A percentile compares a stretch with the other conserved stretches of the same genome.
phyloP scores from a whole-genome alignment of 192 early-diverging fungal species.

The Backusella morwellensis region DNA sequence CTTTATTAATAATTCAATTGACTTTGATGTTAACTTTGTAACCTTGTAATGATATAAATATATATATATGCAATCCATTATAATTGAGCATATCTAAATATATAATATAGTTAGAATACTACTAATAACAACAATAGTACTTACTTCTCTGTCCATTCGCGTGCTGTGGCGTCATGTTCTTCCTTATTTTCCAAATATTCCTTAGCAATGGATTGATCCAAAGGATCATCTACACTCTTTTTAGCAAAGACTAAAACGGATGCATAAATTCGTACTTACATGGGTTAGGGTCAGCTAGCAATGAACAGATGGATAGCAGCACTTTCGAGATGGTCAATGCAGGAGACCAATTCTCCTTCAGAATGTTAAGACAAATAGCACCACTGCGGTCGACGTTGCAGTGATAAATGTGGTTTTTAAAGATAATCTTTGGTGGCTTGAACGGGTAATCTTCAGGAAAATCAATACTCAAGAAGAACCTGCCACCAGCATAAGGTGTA shows the following conservation, averaged over 20 bases:
- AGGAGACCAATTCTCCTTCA: constrained; percentile 99
- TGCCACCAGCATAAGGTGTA: constrained; percentile 86
- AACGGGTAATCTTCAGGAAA: constrained; percentile 96
- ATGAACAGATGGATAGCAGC: constrained; percentile 85
- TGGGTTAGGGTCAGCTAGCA: constrained; percentile 92
- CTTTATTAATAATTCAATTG: too few relatives aligned
- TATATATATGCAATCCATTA: too few relatives aligned
- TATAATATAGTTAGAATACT: too few relatives aligned
- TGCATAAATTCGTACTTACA: constrained; percentile 46
- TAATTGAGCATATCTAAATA: too few relatives aligned
- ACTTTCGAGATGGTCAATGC: constrained; percentile 95
- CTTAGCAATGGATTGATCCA: constrained; percentile 87
- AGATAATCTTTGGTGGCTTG: constrained; percentile 88
- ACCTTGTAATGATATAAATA: too few relatives aligned
- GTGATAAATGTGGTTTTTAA: constrained; percentile 95
- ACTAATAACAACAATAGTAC: background rate
- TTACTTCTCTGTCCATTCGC: constrained; percentile 92
- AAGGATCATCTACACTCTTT: constrained; percentile 71
- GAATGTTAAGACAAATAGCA: constrained; percentile 89
- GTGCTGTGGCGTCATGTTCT: constrained; percentile 84
- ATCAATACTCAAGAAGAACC: constrained; percentile 90
- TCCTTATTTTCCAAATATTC: constrained; percentile 82
- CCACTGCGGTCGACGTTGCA: constrained; percentile 94
- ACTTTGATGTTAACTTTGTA: too few relatives aligned
- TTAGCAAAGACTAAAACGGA: background rate